phyloP scores from a whole-genome alignment of 1,139 yeast species.

The Lodderomyces parapsilosis region DNA sequence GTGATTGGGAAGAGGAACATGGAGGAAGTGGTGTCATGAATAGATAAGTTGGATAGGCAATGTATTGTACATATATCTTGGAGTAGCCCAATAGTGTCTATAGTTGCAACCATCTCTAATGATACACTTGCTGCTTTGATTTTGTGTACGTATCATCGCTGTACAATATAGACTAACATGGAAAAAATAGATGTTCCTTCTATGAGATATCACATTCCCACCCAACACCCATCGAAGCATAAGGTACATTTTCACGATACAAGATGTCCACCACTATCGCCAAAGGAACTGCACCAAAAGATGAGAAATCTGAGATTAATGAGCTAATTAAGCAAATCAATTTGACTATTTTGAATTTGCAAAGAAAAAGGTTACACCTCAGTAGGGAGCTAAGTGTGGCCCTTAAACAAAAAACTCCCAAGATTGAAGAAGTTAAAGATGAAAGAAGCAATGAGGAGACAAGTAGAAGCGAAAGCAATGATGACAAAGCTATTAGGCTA shows the following conservation, averaged over 20 bases:
- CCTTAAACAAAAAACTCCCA: background rate
- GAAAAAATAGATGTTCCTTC: background rate
- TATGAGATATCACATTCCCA: too few relatives aligned
- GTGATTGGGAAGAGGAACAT: slow-evolving; percentile 55
- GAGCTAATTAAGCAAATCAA: slow-evolving; percentile 4
- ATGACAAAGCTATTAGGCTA: slow-evolving; percentile 31
- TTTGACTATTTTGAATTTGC: slow-evolving; percentile 3
- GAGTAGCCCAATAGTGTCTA: too few relatives aligned
- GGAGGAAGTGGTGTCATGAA: slow-evolving; percentile 14
- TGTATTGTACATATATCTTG: too few relatives aligned
- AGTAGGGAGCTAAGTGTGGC: slow-evolving; percentile 1
- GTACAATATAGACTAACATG: background rate
- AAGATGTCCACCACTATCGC: background rate
- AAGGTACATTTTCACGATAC: background rate
- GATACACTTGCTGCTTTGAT: too few relatives aligned
- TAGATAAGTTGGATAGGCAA: too few relatives aligned
- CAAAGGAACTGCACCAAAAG: background rate
- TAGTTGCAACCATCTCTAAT: too few relatives aligned
- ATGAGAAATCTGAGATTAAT: slow-evolving; percentile 4
- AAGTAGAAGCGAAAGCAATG: background rate
- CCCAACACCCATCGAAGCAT: too few relatives aligned
- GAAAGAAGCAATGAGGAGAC: background rate
- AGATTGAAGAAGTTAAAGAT: background rate
- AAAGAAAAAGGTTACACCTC: slow-evolving; percentile 4
- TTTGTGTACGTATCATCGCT: background rate